Conservation (phyloP, 331 rosid species). For the Cydonia oblonga region DNA sequence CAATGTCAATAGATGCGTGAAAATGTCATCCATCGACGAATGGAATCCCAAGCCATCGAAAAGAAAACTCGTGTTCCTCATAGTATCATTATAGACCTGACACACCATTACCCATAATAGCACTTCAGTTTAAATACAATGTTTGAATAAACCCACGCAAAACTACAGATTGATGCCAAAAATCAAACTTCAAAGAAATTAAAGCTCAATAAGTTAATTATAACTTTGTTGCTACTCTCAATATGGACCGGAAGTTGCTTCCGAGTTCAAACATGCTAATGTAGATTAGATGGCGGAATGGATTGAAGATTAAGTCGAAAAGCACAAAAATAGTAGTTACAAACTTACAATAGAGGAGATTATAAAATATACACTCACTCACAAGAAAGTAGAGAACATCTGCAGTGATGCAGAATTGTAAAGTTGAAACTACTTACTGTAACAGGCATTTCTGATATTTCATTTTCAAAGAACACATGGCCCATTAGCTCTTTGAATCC, state of each 20-base stretch:
- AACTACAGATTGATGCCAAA: background rate
- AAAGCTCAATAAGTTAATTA: background rate
- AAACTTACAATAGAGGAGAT: background rate
- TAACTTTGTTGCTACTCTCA: background rate
- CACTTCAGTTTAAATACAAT: constrained; percentile 6
- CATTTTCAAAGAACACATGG: constrained; percentile 12
- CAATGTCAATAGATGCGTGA: constrained; percentile 36
- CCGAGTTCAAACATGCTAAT: background rate
- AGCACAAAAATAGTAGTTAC: background rate
- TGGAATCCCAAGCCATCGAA: constrained; percentile 12
- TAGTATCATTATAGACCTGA: constrained; percentile 27
- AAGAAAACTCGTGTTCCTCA: constrained; percentile 11
- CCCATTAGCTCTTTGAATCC: constrained; percentile 26
- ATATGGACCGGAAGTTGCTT: background rate
- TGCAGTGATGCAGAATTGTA: background rate
- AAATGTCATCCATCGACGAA: constrained; percentile 40
- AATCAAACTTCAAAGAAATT: background rate
- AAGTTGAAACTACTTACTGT: constrained; percentile 15
- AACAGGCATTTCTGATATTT: constrained; percentile 15
- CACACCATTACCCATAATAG: constrained; percentile 11
- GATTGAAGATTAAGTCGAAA: background rate
- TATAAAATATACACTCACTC: background rate
- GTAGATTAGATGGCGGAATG: background rate
- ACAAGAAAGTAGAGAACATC: background rate
- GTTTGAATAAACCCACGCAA: background rate